Percentiles rank a stretch among this genome's conserved stretches.
These are phyloP conservation scores for Rauvolfia tetraphylla DNA, from an alignment of 257 asterid genomes.

Conservation along the genomic window DNA sequence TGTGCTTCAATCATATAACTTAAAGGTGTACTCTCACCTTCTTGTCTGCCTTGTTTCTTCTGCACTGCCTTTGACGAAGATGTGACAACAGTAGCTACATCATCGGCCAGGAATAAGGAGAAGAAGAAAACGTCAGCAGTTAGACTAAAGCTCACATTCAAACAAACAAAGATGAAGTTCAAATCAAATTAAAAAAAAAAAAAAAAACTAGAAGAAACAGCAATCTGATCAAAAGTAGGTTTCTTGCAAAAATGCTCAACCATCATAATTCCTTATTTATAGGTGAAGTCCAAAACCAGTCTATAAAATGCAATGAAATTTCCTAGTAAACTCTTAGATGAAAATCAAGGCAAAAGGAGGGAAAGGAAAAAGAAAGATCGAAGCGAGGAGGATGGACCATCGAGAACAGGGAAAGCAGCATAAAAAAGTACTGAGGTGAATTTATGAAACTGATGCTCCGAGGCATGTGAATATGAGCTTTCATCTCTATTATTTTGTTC, in stretches of 20 bases:
- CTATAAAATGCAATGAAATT: neutral
- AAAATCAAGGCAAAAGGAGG: neutral
- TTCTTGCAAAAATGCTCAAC: neutral
- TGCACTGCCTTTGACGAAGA: slow-evolving; percentile 25
- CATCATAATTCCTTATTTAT: neutral
- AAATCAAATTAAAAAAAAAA: neutral
- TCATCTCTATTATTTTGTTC: neutral
- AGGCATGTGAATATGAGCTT: neutral
- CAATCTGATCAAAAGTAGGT: neutral
- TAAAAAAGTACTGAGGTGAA: neutral
- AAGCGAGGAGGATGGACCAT: neutral
- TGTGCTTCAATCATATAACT: neutral
- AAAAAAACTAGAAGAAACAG: neutral
- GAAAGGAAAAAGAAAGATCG: neutral
- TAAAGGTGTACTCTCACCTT: slow-evolving; percentile 23
- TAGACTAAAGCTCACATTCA: neutral
- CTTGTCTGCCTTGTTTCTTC: slow-evolving; percentile 29
- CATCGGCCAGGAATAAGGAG: neutral
- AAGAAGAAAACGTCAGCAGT: neutral
- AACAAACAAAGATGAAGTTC: neutral
- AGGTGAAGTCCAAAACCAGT: neutral
- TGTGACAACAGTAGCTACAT: slow-evolving; percentile 27
- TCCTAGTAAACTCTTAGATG: neutral
- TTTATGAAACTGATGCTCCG: neutral
- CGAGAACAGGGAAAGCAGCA: neutral